A percentile compares a stretch with the other conserved stretches of the same genome.
phyloP scores from a whole-genome alignment of 306 rosid genomes.

The Quercus gilva region DNA sequence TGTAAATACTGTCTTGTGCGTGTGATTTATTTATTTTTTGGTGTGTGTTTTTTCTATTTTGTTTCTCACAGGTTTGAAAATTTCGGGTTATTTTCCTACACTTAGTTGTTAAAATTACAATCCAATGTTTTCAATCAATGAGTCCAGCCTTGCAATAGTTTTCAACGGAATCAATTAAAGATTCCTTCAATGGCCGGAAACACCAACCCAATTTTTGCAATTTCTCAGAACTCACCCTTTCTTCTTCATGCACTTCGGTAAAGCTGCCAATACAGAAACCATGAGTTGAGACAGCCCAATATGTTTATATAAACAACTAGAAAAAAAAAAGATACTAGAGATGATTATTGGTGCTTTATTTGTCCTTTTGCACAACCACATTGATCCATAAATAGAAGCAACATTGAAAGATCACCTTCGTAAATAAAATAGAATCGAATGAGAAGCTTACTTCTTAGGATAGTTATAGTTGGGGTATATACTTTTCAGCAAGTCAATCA shows the following conservation, averaged over 20 bases:
- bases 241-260: conserved; percentile 26
- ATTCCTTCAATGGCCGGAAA: conserved; percentile 54
- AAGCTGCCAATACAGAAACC: conserved; percentile 28
- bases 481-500: conserved; percentile 51
- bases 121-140: too few relatives aligned
- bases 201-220: conserved; percentile 60
- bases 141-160: conserved; percentile 37
- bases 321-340: not conserved
- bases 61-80: too few relatives aligned
- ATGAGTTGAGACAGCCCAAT: not conserved
- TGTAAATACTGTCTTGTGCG: too few relatives aligned
- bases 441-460: conserved; percentile 52
- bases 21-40: too few relatives aligned
- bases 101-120: too few relatives aligned
- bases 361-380: not conserved
- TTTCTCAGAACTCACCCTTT: conserved; percentile 41
- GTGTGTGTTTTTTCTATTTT: too few relatives aligned
- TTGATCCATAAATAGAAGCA: not conserved
- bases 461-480: conserved; percentile 54
- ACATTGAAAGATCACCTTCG: not conserved
- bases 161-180: conserved; percentile 54
- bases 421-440: not conserved
- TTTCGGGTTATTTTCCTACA: too few relatives aligned
- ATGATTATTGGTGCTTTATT: not conserved
- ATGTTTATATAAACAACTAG: not conserved